Evolutionary conservation across 495 filamentous ascomycete genomes (phyloP), one percentile per base, ranked within the genome.

Genomic region (Aspergillus funiculosus): DNA sequence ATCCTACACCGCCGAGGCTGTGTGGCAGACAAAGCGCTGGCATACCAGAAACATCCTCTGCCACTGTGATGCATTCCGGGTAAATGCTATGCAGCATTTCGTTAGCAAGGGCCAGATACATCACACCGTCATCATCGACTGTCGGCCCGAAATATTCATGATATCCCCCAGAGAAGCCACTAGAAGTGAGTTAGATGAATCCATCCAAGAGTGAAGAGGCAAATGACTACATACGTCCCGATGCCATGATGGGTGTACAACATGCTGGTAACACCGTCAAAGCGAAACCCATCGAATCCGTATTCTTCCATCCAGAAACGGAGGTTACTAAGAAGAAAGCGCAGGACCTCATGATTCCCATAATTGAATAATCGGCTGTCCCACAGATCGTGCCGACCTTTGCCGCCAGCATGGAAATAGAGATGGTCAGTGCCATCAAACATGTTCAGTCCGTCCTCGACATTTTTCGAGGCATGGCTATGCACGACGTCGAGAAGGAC

Each of bases 221-320:
- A 25, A 22, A 8, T 18, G 14, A 32, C 40, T 28, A 86, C 88
- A 72, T 73, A 95, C 89, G 87, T 91, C 77, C 94, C 92, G 67
- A 98, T 96, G 25, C 92, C 92, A 62, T 98, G 92, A 62, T 98
- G 91, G 9, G 69, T 69, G 61, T 98, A 98, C 46, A 98, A 82
- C 85, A 98, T 98, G 62, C 89, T 95, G 10, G 92, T 97, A 26
- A 98, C 92, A 49, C 92, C 92, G 59, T 98, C 92, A 59, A 98
- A 98, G 34, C 92, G 78, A 76, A 97, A 98, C 15, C 92, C 92
- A 60, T 97, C 92, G 62, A 98, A 96, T 37, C 78, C 63, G 58
- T 96, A 98, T 61, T 96, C 91, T 45, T 98, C 92, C 91, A 98
- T 96, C 86, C 94, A 98, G 72, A 95, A 98, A 18, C 94, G 79